phyloP scores from a whole-genome alignment of 106 monocot genomes.

The Dactylorhiza incarnata region DNA sequence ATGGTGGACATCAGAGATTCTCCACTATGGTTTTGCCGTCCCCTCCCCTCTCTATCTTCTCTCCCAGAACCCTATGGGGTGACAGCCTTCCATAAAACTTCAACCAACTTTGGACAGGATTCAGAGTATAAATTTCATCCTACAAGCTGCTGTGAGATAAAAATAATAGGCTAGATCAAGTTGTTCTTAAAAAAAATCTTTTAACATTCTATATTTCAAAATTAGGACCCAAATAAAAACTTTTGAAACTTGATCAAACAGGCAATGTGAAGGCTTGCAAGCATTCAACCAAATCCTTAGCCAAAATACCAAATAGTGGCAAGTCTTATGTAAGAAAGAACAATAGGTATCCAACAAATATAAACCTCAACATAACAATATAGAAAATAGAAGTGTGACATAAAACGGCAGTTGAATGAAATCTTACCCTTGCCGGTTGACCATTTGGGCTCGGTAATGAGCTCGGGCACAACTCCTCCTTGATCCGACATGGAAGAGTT shows the following conservation, averaged over 20 bases:
- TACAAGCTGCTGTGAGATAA: background rate
- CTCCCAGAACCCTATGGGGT: no score
- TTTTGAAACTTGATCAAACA: background rate
- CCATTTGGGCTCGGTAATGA: constrained; percentile 52
- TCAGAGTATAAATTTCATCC: background rate
- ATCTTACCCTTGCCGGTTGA: constrained; percentile 59
- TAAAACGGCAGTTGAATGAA: background rate
- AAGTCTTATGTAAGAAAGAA: no score
- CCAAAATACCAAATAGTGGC: background rate
- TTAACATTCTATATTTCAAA: background rate
- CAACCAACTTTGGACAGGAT: background rate
- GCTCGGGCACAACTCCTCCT: constrained; percentile 63
- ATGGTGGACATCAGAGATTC: no score
- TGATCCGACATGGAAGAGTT: constrained; percentile 51
- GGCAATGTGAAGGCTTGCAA: background rate
- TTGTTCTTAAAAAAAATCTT: background rate
- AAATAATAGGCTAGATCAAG: background rate
- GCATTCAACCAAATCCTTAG: background rate
- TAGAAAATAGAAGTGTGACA: background rate
- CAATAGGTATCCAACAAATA: background rate
- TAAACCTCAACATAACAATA: background rate
- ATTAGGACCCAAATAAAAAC: background rate
- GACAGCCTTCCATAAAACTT: background rate
- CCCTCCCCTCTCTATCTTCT: no score
- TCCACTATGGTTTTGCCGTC: no score